Base-by-base conservation (phyloP, 2,329 filamentous ascomycete genomes). In the Sporothrix humicola region DNA sequence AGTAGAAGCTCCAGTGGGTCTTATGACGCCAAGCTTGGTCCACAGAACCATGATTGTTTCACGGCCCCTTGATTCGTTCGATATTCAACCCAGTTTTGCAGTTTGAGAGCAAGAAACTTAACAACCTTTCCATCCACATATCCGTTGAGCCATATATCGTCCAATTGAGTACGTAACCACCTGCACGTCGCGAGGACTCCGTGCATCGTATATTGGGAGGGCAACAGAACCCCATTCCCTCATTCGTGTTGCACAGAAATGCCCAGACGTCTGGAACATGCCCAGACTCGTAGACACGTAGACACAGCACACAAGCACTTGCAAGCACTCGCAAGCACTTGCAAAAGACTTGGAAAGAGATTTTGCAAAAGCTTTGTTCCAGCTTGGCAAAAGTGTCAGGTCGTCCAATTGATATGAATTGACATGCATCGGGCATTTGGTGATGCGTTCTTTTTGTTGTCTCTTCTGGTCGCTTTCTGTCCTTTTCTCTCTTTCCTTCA, bases 231-330 rank as follows among this genome's bases (percentile, higher is more conserved):
- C 15, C n/a, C 50, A 10, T 31, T n/a, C 23, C 23, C 17, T 20
- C 9, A 13, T 44, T 65, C 9, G 31, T 42, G 31, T n/a, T 42
- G 58, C 12, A 61, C 13, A 56, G 13, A 17, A 65, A 65, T 65
- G 59, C 59, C 37, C 59, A 65, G 59, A 65, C 59, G 44, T 65
- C 37, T 65, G 9, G 9, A 65, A 46, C 59, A 65, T 20, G 59
- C 59, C 59, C 59, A 65, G 31, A 65, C 37, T 20, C 20, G 52
- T 9, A n/a, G 31, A 37, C 31, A 37, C 31, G 31, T 37, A 37
- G 31, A 37, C 31, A 37, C 31, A 37, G 31, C 31, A 37, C 31
- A 37, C 31, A 37, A 37, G 31, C 31, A 37, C 31, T 37, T 37
- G 52, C 52, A 9, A 20, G 52, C 31, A 37, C 31, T 37, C 5